These are phyloP conservation scores for Saturnispora diversa DNA, from an alignment of 805 yeast species.

Conservation along the genomic window DNA sequence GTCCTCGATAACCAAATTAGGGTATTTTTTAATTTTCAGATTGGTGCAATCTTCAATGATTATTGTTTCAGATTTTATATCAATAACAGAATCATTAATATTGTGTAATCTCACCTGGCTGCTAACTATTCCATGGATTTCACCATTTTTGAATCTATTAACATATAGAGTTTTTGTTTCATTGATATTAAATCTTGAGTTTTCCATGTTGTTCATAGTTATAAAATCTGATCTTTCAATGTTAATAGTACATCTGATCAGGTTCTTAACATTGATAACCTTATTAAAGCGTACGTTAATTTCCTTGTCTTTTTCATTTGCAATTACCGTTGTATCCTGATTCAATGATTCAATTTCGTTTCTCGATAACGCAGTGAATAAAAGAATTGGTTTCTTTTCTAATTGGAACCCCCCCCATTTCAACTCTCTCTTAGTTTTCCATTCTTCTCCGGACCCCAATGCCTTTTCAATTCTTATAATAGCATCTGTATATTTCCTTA, in stretches of 20 bases:
- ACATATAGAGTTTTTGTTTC: not conserved
- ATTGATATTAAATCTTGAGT: not conserved
- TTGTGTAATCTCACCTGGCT: constrained; percentile 25
- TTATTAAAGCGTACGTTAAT: not conserved
- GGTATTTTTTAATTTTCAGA: constrained; percentile 12
- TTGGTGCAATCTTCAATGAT: constrained; percentile 23
- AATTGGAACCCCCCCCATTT: constrained; percentile 1
- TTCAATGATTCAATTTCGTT: not conserved
- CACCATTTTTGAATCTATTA: not conserved
- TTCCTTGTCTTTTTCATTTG: not conserved
- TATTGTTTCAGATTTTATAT: constrained; percentile 11
- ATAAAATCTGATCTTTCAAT: not conserved
- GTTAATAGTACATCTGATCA: not conserved
- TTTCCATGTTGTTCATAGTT: not conserved
- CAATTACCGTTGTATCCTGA: not conserved
- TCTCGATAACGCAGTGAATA: not conserved
- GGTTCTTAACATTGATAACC: not conserved
- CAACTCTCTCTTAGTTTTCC: not conserved
- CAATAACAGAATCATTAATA: constrained; percentile 9
- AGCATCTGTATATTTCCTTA: constrained; percentile 17
- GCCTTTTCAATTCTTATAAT: constrained; percentile 16
- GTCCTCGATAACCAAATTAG: constrained; percentile 23
- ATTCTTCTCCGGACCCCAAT: not conserved
- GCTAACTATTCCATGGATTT: not conserved
- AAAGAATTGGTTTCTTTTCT: constrained; percentile 1